phyloP scores from a whole-genome alignment of 345 rosid genomes.

The Lumnitzera racemosa region DNA sequence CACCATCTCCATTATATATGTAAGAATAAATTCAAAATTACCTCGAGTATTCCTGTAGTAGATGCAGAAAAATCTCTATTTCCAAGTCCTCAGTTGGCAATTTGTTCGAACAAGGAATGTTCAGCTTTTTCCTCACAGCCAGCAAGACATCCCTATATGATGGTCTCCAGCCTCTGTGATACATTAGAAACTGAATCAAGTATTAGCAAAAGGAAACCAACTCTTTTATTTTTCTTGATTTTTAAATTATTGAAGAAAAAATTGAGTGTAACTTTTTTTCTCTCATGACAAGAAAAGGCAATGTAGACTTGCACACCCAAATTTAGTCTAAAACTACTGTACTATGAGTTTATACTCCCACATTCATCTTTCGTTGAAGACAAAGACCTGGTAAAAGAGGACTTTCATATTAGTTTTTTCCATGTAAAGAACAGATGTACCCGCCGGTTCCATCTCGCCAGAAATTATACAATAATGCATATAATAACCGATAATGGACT shows the following conservation, averaged over 20 bases:
- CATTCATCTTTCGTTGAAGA: too few relatives aligned
- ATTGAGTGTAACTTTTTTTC: too few relatives aligned
- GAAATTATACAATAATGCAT: too few relatives aligned
- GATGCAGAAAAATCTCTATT: conserved; percentile 81
- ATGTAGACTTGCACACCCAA: too few relatives aligned
- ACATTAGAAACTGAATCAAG: conserved; percentile 7
- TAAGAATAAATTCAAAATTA: conserved; percentile 10
- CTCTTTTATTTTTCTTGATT: not conserved
- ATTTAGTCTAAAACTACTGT: too few relatives aligned
- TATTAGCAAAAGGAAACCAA: conserved; percentile 5
- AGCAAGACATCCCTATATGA: conserved; percentile 73
- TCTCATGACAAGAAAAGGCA: too few relatives aligned
- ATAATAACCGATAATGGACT: too few relatives aligned
- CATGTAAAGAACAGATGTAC: too few relatives aligned
- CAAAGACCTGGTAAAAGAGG: too few relatives aligned
- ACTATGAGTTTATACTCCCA: too few relatives aligned
- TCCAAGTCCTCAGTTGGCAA: conserved; percentile 75
- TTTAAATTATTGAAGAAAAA: not conserved
- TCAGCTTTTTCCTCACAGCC: conserved; percentile 58
- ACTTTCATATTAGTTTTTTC: too few relatives aligned
- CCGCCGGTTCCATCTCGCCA: too few relatives aligned
- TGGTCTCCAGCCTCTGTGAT: conserved; percentile 82
- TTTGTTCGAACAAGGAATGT: conserved; percentile 72
- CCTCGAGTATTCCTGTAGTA: conserved; percentile 60
- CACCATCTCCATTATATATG: conserved; percentile 1